Base-by-base conservation (phyloP, 2,329 filamentous ascomycete species). In the Penicillium decumbens region DNA sequence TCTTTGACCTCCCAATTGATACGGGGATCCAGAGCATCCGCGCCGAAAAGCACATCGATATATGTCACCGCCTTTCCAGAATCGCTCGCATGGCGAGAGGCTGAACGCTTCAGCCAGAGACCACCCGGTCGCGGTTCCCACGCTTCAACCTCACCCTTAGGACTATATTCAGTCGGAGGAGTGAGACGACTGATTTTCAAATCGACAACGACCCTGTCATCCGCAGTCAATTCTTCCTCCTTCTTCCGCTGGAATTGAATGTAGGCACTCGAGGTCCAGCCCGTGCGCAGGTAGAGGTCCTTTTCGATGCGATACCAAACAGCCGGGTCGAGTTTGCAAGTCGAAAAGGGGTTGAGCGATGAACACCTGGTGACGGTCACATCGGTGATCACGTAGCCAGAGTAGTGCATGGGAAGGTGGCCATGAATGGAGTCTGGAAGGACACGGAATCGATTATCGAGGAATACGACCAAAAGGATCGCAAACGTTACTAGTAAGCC, bases 21-120 rank as follows among this genome's bases (percentile, higher is more conserved):
- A 49, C 93, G 83, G 4, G 89, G 91, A 66, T 98, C 93, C 28
- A 91, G 88, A 8, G 91, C 92, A 66, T 96, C 91, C 18, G 91
- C 83, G 18, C 91, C 91, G 63, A 95, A 96, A 6, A 96, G 77
- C 4, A 95, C 82, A 65, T 96, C 91, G 5, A 95, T 77, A 3
- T 84, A 86, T 0, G 89, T 95, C 43, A 96, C 79, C 13, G 84
- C 85, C 33, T 80, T 78, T 50, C 83, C 82, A 3, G 84, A 87
- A 65, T 95, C 89, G 65, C 84, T 87, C 40, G 86, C 84, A 62
- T 88, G 82, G 55, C 81, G 80, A 65, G 85, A 87, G 27, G 80
- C 77, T 13, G 85, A 86, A 50, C 88, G 79, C 70, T 88, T 84
- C 55, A 96, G 76, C 90, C 91, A 96, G 30, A 96, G 74, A 2